Percentiles rank a stretch among this genome's conserved stretches.
Evolutionary conservation across 495 filamentous ascomycete species (phyloP).

Genomic region (Talaromyces trachyspermus): DNA sequence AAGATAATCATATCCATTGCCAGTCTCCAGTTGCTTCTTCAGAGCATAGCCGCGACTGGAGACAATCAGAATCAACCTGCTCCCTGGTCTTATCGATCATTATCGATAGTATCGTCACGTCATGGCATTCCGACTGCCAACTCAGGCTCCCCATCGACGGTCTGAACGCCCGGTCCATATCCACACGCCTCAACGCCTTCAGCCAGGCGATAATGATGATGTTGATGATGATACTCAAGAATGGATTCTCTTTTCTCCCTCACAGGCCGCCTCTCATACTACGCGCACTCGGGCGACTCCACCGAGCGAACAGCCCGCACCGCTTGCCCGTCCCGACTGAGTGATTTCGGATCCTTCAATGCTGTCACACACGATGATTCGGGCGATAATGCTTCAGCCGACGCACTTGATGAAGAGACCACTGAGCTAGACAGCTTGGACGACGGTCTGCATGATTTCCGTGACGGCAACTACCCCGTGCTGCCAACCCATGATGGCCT

Average conservation of each 20-base stretch:
- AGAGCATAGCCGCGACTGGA: too few relatives aligned
- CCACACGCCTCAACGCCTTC: slow-evolving; percentile 24
- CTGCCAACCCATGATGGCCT: slow-evolving; percentile 88
- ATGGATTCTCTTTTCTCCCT: slow-evolving; percentile 93
- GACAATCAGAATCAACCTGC: too few relatives aligned
- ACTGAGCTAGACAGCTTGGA: slow-evolving; percentile 84
- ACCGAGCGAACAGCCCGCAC: slow-evolving; percentile 65
- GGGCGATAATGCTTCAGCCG: slow-evolving; percentile 24
- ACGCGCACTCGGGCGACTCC: slow-evolving; percentile 62
- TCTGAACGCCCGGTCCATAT: slow-evolving; percentile 38
- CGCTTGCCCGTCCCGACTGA: slow-evolving; percentile 64
- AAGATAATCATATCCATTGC: too few relatives aligned
- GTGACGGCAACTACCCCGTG: slow-evolving; percentile 52
- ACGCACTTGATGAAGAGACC: slow-evolving; percentile 34
- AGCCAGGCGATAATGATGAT: slow-evolving; percentile 10
- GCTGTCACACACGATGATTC: slow-evolving; percentile 39
- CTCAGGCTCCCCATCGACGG: slow-evolving; percentile 52
- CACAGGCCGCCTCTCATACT: slow-evolving; percentile 50
- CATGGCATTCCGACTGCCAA: slow-evolving; percentile 85
- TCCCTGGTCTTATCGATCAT: slow-evolving; percentile 9
- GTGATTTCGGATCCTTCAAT: slow-evolving; percentile 78
- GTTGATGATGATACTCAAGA: slow-evolving; percentile 66
- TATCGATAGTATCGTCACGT: slow-evolving; percentile 8
- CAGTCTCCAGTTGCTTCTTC: too few relatives aligned
- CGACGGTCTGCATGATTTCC: slow-evolving; percentile 80